Base-by-base conservation (phyloP, 179 eudicot genomes). In the Silene coronaria region DNA sequence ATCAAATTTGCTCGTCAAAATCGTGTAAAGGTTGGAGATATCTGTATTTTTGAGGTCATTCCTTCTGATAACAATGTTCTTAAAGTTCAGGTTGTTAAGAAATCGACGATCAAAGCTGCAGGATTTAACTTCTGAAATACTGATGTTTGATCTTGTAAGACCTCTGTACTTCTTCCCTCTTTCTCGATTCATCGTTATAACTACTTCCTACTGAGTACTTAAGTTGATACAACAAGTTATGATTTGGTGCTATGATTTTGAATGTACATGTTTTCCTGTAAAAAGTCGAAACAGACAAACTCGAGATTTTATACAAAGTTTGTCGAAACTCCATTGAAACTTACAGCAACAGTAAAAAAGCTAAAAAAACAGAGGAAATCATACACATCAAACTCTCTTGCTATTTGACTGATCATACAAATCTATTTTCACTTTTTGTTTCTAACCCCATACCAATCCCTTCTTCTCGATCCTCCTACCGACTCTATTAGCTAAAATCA, bases 401-500 rank as follows among this genome's bases (percentile, higher is more conserved):
- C 62, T 58, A 4, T 58, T 58, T 58, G 2, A 58, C 62, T n/a
- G 19, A 60, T 60, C 65, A 60, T 60, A 23, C 66, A 42, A 61
- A 66, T 66, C 6, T 0, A 1, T 45, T 70, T 51, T 48, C 17
- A 26, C 48, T 32, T 13, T 32, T 36, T 11, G 45, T 6, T 36
- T 36, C 71, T 51, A 84, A 63, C 84, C 86, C 86, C 86, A 84
- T 30, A 84, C 67, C 55, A 84, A 84, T 4, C 84, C 86, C 75
- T 84, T 81, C 38, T 36, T 19, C 8, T 84, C 70, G 70, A 84
- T 26, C 34, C 86, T 78, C 59, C 69, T 83, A 51, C 75, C 83
- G 75, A 80, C 77, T 51, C 75, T 77, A 67, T 22, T 72, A 61
- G 86, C 81, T 42, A 69, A 74, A 70, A 83, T 59, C 82, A 88